phyloP scores from a whole-genome alignment of 139 green algal genomes.

The Mychonastes homosphaera region DNA sequence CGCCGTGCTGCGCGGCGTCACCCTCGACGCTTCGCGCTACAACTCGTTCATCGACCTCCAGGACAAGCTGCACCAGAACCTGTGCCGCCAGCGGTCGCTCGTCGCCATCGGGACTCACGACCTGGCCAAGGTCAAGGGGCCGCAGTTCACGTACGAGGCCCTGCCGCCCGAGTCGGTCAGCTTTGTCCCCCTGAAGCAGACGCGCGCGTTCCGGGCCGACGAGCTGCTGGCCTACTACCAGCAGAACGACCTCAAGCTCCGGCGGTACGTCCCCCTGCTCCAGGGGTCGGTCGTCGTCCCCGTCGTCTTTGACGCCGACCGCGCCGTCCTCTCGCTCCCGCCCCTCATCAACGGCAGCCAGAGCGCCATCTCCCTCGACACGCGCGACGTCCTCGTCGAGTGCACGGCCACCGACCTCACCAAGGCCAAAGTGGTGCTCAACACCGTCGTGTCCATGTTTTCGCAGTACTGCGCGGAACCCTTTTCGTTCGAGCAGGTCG shows the following conservation, averaged over 20 bases:
- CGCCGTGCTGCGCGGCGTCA: constrained; percentile 83
- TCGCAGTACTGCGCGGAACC: constrained; percentile 75
- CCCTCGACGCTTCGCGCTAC: constrained; percentile 77
- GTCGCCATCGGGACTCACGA: constrained; percentile 99
- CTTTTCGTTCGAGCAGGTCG: constrained; percentile 90
- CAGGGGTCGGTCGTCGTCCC: constrained; percentile 85
- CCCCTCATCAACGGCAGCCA: constrained; percentile 98
- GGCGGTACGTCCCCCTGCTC: constrained; percentile 94
- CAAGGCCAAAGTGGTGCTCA: constrained; percentile 88
- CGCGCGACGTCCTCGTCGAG: constrained; percentile 95
- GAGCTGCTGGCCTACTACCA: constrained; percentile 86
- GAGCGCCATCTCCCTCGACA: constrained; percentile 81
- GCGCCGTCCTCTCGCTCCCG: constrained; percentile 86
- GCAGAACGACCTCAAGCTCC: constrained; percentile 87
- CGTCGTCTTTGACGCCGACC: constrained; percentile 80
- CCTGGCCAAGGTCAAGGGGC: constrained; percentile 70
- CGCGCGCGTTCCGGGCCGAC: constrained; percentile 62
- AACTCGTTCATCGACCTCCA: constrained; percentile 96
- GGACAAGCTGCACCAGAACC: constrained; percentile 98
- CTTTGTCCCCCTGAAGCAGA: constrained; percentile 97
- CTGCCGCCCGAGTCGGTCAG: constrained; percentile 83
- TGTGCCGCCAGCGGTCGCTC: constrained; percentile 89
- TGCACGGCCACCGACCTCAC: constrained; percentile 95
- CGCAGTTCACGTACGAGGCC: constrained; percentile 98
- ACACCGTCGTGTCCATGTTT: constrained; percentile 86